Evolutionary conservation across 1,284 basidiomycete species (phyloP).

Genomic region (Wallemia ichthyophaga): DNA sequence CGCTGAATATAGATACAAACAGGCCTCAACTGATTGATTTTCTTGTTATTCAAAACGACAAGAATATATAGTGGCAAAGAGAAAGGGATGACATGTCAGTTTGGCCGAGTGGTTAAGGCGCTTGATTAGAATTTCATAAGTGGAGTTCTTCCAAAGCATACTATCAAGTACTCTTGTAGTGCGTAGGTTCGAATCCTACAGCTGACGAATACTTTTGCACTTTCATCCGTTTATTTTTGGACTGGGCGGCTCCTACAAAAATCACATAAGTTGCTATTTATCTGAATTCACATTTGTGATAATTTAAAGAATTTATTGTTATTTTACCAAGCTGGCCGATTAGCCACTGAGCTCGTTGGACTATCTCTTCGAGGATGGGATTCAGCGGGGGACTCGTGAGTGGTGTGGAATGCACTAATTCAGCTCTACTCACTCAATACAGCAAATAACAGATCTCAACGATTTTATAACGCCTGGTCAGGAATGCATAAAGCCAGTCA

Average conservation of each 20-base stretch:
- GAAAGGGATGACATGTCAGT: too few species aligned
- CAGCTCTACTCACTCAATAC: not conserved
- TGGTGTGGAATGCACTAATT: not conserved
- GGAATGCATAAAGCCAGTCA: constrained; percentile 86
- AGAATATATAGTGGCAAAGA: too few species aligned
- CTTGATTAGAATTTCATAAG: not conserved
- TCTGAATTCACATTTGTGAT: too few species aligned
- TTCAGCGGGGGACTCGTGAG: not conserved
- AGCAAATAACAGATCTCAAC: constrained; percentile 81
- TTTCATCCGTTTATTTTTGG: not conserved
- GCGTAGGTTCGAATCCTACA: not conserved
- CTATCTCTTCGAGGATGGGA: not conserved
- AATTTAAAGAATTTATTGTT: too few species aligned
- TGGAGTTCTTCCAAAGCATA: not conserved
- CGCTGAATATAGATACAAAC: too few species aligned
- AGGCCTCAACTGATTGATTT: too few species aligned
- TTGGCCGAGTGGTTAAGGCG: not conserved
- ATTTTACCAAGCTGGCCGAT: too few species aligned
- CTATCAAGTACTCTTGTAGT: constrained; percentile 1
- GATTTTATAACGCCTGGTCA: constrained; percentile 95
- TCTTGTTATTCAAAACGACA: too few species aligned
- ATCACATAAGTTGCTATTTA: too few species aligned
- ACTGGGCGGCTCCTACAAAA: too few species aligned
- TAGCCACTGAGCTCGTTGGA: too few species aligned
- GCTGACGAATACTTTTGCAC: not conserved